phyloP scores from a whole-genome alignment of 192 early-diverging fungal species.

The Pilaira anomala region DNA sequence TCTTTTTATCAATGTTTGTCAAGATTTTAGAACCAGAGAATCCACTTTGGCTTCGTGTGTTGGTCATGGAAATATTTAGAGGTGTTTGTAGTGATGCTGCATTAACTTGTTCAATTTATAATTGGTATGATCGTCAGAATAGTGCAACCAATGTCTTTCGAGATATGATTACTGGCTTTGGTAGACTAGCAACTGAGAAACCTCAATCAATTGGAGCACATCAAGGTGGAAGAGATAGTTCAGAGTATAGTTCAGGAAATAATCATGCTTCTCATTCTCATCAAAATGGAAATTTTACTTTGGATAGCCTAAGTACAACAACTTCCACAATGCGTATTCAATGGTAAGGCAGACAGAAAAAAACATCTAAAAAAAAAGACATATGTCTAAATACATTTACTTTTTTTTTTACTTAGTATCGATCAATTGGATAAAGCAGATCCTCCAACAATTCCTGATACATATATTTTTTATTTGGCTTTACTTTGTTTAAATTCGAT shows the following conservation, averaged over 20 bases:
- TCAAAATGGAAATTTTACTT: conserved; percentile 17
- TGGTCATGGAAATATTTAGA: conserved; percentile 80
- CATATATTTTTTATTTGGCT: conserved; percentile 80
- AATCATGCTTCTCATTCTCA: background rate
- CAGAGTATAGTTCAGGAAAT: conserved; percentile 25
- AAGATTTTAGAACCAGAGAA: conserved; percentile 79
- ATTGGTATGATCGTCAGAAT: conserved; percentile 72
- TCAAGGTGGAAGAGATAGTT: conserved; percentile 38
- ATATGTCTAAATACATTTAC: background rate
- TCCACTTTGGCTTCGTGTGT: conserved; percentile 73
- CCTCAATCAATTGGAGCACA: conserved; percentile 51
- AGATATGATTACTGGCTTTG: conserved; percentile 77
- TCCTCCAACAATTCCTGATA: conserved; percentile 84
- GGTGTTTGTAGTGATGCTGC: conserved; percentile 58
- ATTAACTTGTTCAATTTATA: conserved; percentile 67
- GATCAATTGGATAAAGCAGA: conserved; percentile 94
- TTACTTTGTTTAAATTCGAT: conserved; percentile 66
- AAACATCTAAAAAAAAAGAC: background rate
- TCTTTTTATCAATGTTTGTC: conserved; percentile 86
- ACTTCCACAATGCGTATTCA: conserved; percentile 65
- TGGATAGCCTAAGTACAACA: conserved; percentile 41
- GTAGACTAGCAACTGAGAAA: conserved; percentile 72
- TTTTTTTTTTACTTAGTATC: conserved; percentile 45
- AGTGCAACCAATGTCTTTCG: conserved; percentile 73
- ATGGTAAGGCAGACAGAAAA: conserved; percentile 49